A percentile compares a stretch with the other conserved stretches of the same genome.
Conservation (phyloP, 805 yeast genomes). For the Candida broadrunensis region DNA sequence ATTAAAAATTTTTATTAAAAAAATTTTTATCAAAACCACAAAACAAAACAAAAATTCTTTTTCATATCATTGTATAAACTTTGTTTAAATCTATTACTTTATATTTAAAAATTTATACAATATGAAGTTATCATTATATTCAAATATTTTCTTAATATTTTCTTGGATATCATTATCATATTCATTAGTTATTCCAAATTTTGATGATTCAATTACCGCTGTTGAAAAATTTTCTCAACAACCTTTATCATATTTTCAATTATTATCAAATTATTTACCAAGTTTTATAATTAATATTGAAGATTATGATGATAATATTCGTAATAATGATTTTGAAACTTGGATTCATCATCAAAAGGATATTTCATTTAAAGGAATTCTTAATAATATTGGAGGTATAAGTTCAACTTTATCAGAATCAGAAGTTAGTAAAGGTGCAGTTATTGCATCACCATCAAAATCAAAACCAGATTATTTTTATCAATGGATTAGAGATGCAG, state of each 20-base stretch:
- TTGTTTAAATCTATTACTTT: too few relatives aligned
- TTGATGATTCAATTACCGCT: not conserved
- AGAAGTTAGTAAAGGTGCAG: constrained; percentile 60
- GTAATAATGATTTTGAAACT: constrained; percentile 30
- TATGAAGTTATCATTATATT: not conserved
- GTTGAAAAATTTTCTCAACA: not conserved
- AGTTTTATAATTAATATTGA: not conserved
- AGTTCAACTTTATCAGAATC: constrained; percentile 23
- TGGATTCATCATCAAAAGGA: constrained; percentile 49
- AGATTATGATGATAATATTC: not conserved
- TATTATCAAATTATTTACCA: not conserved
- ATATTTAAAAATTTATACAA: not conserved
- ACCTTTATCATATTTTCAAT: not conserved
- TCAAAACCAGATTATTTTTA: constrained; percentile 74
- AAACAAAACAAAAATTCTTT: not conserved
- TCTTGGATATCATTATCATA: not conserved
- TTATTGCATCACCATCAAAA: constrained; percentile 82
- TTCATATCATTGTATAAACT: too few relatives aligned
- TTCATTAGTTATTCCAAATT: not conserved
- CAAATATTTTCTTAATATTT: too few relatives aligned
- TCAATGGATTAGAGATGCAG: constrained; percentile 91
- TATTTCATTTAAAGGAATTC: constrained; percentile 42
- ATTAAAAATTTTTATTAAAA: too few relatives aligned
- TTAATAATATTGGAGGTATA: constrained; percentile 56
- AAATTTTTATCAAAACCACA: too few relatives aligned